Base-by-base conservation (phyloP, 768 basidiomycete genomes). In the Cubamyces sp. region DNA sequence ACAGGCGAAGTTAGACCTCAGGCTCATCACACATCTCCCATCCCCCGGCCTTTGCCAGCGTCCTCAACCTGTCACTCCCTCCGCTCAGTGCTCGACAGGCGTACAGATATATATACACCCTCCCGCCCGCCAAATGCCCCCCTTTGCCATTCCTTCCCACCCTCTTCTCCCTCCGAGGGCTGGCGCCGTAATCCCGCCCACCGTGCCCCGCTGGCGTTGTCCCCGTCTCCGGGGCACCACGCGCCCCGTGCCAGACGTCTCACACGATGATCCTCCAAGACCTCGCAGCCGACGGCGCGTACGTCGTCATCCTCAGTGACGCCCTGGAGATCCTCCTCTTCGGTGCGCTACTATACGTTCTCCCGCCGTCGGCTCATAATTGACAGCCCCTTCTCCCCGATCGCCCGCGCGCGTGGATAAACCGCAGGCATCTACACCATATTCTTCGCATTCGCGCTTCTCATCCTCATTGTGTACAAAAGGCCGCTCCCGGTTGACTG, bases 261-360 rank as follows among this genome's bases (percentile, higher is more conserved):
- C 28, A 19, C 30, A 30, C 54, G 4, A 52, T 52, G 41, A 59
- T 59, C 26, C 62, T 64, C 37, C 57, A 64, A 30, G 14, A 25
- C 53, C n/a, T 64, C 19, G 42, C 19, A n/a, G 43, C 57, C 47
- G 16, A 49, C 26, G 62, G 62, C 30, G 52, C 62, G n/a, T 64
- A 64, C 42, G 57, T 25, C n/a, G 34, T 64, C 26, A 52, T 64
- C 39, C 57, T 64, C 53, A 59, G 62, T 57, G 48, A 64, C 26
- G 19, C 62, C 15, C 47, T 55, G 19, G 62, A 64, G 57, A 64
- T 64, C 47, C 21, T 59, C 16, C 53, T 64, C 19, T 64, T 64
- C 39, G 62, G 62, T 64, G 16, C 34, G 34, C 34, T 39, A 43
- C 34, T 39, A 43, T 41, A 8, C 14, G 18, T 12, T 18, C 16